These are phyloP conservation scores for Boletus subparvulus DNA, from an alignment of 768 basidiomycete species.

Conservation along the genomic window DNA sequence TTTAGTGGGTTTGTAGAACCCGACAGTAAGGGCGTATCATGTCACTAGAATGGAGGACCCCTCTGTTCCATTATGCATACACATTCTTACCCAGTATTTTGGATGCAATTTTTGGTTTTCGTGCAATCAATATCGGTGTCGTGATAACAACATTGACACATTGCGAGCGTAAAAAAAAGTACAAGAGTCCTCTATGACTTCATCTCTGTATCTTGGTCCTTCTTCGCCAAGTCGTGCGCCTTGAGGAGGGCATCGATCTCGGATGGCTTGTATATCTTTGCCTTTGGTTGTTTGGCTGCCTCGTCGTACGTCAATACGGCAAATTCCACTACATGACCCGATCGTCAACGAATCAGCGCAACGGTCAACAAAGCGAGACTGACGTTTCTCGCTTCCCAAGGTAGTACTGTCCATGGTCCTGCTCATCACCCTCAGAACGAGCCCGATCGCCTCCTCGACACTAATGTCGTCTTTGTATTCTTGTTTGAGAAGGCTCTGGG, in stretches of 20 bases:
- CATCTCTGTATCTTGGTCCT: constrained; percentile 82
- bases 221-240: constrained; percentile 82
- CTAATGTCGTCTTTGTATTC: constrained; percentile 96
- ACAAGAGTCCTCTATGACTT: constrained; percentile 41
- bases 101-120: background rate
- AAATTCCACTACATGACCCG: constrained; percentile 76
- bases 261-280: constrained; percentile 86
- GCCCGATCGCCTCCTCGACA: constrained; percentile 88
- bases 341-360: background rate
- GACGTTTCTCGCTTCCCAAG: constrained; percentile 92
- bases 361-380: constrained; percentile 31
- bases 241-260: constrained; percentile 85
- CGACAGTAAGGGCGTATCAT: constrained; percentile 72
- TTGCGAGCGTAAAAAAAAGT: background rate
- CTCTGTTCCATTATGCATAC: background rate
- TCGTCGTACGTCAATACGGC: constrained; percentile 89
- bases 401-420: constrained; percentile 99
- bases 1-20: constrained; percentile 67
- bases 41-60: constrained; percentile 52
- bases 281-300: constrained; percentile 70
- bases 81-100: background rate
- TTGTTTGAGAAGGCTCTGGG: constrained; percentile 93
- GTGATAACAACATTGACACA: background rate
- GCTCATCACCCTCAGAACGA: constrained; percentile 94
- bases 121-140: background rate